A percentile compares a stretch with the other conserved stretches of the same genome.
Conservation (phyloP, 73 alveolate genomes). For the Paramecium sonneborni region DNA sequence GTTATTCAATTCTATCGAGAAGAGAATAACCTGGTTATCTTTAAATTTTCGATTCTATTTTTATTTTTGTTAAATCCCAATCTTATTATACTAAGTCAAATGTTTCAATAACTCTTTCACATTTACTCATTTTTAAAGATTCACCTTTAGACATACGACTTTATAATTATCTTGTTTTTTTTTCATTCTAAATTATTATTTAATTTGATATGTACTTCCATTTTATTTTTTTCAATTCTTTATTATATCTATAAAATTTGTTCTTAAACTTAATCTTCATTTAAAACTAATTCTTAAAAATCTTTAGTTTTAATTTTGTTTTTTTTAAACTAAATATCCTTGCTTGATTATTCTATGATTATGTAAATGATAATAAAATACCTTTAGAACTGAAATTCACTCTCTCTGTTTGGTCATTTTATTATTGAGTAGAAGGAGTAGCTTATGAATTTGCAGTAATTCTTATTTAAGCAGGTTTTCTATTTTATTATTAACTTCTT, state of each 20-base stretch:
- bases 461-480: not conserved
- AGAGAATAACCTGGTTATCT: slow-evolving; percentile 22
- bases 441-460: slow-evolving; percentile 2
- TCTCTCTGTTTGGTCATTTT: slow-evolving; percentile 12
- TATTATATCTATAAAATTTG: not conserved
- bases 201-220: not conserved
- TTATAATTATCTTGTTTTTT: not conserved
- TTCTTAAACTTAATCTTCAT: slow-evolving; percentile 7
- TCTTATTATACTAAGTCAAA: not conserved
- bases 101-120: slow-evolving; percentile 4
- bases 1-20: not conserved
- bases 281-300: not conserved
- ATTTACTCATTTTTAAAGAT: not conserved
- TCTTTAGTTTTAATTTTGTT: not conserved
- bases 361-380: not conserved
- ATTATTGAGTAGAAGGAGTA: not conserved
- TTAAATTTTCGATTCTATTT: not conserved
- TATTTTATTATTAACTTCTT: not conserved
- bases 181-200: not conserved
- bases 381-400: not conserved
- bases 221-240: not conserved
- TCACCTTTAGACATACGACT: not conserved
- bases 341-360: not conserved
- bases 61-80: not conserved
- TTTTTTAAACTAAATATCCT: not conserved